These are phyloP conservation scores for Magnusiomyces suaveolens DNA, from an alignment of 1,139 yeast species.

Conservation along the genomic window DNA sequence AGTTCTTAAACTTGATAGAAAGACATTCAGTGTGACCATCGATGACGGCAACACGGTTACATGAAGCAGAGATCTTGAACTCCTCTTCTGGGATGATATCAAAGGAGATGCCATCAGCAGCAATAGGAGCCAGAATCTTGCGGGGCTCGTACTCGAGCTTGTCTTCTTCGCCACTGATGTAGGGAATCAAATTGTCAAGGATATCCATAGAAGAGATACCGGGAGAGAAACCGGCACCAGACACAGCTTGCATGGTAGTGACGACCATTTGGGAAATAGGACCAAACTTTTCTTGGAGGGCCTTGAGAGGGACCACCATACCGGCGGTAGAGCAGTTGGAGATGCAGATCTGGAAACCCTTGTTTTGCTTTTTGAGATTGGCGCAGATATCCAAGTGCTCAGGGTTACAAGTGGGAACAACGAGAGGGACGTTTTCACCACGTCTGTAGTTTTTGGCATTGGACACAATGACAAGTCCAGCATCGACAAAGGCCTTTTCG, in stretches of 20 bases:
- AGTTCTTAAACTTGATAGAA: slow-evolving; percentile 67
- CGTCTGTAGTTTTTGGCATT: slow-evolving; percentile 96
- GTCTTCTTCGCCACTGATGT: slow-evolving; percentile 94
- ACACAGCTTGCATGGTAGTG: slow-evolving; percentile 92
- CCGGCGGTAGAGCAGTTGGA: slow-evolving; percentile 99
- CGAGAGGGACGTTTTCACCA: slow-evolving; percentile 74
- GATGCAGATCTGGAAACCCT: slow-evolving; percentile 86
- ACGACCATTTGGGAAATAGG: slow-evolving; percentile 80
- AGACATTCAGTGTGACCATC: slow-evolving; percentile 98
- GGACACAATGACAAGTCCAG: slow-evolving; percentile 77
- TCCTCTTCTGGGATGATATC: slow-evolving; percentile 57
- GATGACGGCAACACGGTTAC: slow-evolving; percentile 92
- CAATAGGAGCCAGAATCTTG: slow-evolving; percentile 71
- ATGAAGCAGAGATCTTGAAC: slow-evolving; percentile 84
- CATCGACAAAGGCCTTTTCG: slow-evolving; percentile 69
- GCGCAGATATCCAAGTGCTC: slow-evolving; percentile 77
- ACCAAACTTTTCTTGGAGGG: slow-evolving; percentile 79
- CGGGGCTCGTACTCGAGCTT: slow-evolving; percentile 98
- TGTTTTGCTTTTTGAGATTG: slow-evolving; percentile 42
- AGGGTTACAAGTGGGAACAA: slow-evolving; percentile 94
- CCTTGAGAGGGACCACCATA: slow-evolving; percentile 90
- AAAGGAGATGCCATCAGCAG: slow-evolving; percentile 41
- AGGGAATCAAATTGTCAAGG: slow-evolving; percentile 89
- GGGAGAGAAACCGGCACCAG: slow-evolving; percentile 98
- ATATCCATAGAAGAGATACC: slow-evolving; percentile 95